These are phyloP conservation scores for Funneliformis geosporum DNA, from an alignment of 192 early-diverging fungal species.

Conservation along the genomic window DNA sequence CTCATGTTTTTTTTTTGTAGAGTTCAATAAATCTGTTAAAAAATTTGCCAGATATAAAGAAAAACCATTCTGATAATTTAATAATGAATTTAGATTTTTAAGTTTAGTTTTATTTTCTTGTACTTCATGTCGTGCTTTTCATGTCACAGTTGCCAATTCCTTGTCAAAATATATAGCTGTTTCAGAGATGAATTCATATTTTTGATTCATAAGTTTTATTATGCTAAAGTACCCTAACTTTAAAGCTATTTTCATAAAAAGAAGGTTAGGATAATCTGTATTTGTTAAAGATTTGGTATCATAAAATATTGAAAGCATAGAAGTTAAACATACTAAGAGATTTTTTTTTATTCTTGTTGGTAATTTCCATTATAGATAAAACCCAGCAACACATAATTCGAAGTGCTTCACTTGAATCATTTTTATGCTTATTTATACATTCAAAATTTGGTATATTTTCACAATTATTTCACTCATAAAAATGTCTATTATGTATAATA, in stretches of 20 bases:
- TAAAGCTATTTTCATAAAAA: neutral
- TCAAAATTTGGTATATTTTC: slow-evolving; percentile 1
- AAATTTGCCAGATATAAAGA: slow-evolving; percentile 6
- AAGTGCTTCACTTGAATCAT: neutral
- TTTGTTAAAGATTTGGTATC: neutral
- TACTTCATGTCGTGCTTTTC: neutral
- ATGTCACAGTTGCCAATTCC: neutral
- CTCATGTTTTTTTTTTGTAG: slow-evolving; percentile 14
- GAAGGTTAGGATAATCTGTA: neutral
- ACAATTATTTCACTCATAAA: neutral
- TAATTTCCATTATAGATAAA: neutral
- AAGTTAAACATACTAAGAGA: neutral
- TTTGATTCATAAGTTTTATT: slow-evolving; percentile 8
- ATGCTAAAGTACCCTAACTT: neutral
- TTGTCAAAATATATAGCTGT: neutral
- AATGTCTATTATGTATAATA: neutral
- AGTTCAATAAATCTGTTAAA: slow-evolving; percentile 10
- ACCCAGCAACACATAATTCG: neutral
- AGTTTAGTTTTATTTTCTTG: slow-evolving; percentile 4
- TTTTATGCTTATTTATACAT: neutral
- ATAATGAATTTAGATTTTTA: neutral
- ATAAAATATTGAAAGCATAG: neutral
- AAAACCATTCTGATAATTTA: slow-evolving; percentile 3
- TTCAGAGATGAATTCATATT: neutral
- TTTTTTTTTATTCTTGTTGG: neutral